Evolutionary conservation across 352 stramenopile species (phyloP).

Genomic region (Detonula confervacea): DNA sequence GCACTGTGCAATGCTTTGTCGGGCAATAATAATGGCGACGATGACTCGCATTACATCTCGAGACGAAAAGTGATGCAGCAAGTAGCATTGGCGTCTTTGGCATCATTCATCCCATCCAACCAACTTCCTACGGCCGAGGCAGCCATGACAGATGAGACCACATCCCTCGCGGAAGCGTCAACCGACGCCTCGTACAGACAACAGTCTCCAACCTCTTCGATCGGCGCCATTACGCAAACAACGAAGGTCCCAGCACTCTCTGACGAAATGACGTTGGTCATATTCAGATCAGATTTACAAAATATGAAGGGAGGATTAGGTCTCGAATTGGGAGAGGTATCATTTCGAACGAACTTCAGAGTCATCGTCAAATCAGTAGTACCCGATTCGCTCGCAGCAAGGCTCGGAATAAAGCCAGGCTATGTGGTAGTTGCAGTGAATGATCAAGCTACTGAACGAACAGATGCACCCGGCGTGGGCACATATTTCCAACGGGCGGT

Average conservation of each 20-base stretch:
- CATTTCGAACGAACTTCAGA: conserved; percentile 73
- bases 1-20: neutral
- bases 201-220: conserved; percentile 14
- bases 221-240: neutral
- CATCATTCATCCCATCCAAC: neutral
- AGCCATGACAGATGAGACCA: conserved; percentile 72
- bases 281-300: conserved; percentile 61
- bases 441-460: conserved; percentile 66
- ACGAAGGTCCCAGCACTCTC: conserved; percentile 5
- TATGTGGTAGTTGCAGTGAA: conserved; percentile 75
- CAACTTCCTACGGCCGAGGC: conserved; percentile 21
- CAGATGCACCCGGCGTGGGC: conserved; percentile 69
- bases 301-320: conserved; percentile 63
- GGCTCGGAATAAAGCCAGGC: conserved; percentile 65
- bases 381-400: conserved; percentile 62
- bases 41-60: neutral
- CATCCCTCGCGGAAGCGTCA: conserved; percentile 55
- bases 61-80: conserved; percentile 22
- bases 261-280: conserved; percentile 68
- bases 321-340: conserved; percentile 71
- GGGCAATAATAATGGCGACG: neutral
- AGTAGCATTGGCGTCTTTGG: neutral
- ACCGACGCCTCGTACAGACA: conserved; percentile 31
- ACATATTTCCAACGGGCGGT: conserved; percentile 63
- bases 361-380: conserved; percentile 77